phyloP scores from a whole-genome alignment of 345 rosid genomes.

The Combretum micranthum region DNA sequence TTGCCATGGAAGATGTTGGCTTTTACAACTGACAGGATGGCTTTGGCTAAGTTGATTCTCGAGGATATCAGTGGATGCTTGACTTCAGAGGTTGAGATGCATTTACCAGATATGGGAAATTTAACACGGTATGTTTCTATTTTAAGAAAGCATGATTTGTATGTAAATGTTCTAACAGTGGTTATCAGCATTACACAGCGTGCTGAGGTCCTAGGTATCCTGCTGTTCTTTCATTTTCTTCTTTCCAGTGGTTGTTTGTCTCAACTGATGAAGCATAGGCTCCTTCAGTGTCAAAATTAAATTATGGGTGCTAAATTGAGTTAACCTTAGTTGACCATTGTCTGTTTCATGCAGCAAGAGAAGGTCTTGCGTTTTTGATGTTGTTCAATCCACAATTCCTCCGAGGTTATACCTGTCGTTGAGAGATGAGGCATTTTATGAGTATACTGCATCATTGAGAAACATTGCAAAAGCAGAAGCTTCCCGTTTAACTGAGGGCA shows the following conservation, averaged over 20 bases:
- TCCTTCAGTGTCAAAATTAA: background rate
- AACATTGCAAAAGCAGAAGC: conserved; percentile 62
- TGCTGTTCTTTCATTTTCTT: background rate
- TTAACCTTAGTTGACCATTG: background rate
- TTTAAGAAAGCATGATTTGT: background rate
- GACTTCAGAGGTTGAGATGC: conserved; percentile 18
- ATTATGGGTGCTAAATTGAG: background rate
- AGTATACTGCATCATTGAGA: conserved; percentile 64
- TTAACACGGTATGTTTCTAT: conserved; percentile 9
- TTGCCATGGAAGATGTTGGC: conserved; percentile 27
- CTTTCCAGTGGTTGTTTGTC: background rate
- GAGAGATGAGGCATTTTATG: conserved; percentile 58
- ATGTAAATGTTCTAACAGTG: background rate
- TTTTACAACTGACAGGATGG: conserved; percentile 22
- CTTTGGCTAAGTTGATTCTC: conserved; percentile 19
- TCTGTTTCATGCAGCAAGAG: conserved; percentile 41
- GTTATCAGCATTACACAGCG: background rate
- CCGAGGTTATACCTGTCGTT: conserved; percentile 35
- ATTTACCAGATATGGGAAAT: background rate
- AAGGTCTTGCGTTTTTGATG: conserved; percentile 25
- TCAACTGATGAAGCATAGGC: background rate
- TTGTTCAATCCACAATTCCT: conserved; percentile 53
- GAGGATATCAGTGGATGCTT: conserved; percentile 18
- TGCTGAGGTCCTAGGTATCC: background rate
- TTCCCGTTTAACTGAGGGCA: conserved; percentile 41